phyloP scores from a whole-genome alignment of 148 eudicot species.

The Chenopodium formosanum region DNA sequence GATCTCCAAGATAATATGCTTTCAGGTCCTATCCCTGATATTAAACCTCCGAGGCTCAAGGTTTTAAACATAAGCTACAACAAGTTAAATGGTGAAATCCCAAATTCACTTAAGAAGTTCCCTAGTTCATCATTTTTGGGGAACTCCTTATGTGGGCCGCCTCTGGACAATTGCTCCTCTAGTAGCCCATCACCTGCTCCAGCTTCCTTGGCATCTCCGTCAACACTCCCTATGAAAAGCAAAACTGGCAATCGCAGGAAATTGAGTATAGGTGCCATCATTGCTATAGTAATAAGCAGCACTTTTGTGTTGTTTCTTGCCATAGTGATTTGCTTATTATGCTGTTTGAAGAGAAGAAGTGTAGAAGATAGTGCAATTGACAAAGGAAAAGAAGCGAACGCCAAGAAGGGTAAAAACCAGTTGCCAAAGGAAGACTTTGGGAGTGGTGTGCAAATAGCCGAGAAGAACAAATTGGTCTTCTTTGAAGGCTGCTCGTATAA shows the following conservation, averaged over 20 bases:
- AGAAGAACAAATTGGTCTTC: conserved; percentile 85
- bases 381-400: conserved; percentile 44
- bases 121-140: conserved; percentile 72
- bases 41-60: conserved; percentile 53
- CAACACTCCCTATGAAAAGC: conserved; percentile 22
- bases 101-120: conserved; percentile 52
- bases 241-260: conserved; percentile 32
- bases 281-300: conserved; percentile 56
- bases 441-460: conserved; percentile 89
- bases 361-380: conserved; percentile 19
- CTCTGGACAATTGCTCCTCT: conserved; percentile 51
- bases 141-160: conserved; percentile 81
- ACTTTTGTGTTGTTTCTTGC: conserved; percentile 36
- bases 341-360: conserved; percentile 56
- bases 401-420: conserved; percentile 42
- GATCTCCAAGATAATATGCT: conserved; percentile 58
- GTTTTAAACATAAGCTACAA: conserved; percentile 69
- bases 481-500: conserved; percentile 70
- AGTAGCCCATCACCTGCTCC: conserved; percentile 39
- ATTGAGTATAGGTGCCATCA: conserved; percentile 40
- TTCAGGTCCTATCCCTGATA: conserved; percentile 57
- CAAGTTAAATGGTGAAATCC: conserved; percentile 64
- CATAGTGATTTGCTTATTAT: conserved; percentile 33
- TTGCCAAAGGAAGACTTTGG: conserved; percentile 78
- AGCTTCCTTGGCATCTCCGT: conserved; percentile 27